Conservation (phyloP, 106 monocot species). For the Gastrodia elata region DNA sequence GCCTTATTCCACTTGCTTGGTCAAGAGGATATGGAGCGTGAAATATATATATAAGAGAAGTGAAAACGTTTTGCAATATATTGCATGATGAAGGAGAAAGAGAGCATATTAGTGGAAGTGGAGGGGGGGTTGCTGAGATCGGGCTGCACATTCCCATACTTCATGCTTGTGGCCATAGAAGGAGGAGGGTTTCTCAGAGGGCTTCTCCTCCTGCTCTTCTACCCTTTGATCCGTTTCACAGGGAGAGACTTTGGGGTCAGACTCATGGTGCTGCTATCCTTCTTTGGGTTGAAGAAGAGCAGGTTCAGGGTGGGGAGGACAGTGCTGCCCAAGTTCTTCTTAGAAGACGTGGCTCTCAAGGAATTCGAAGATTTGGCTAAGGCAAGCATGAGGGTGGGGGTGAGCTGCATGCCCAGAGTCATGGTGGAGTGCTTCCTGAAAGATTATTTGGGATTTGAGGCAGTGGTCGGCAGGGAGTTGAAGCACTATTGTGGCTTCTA, state of each 20-base stretch:
- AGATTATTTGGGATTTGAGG: conserved; percentile 46
- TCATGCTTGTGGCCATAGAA: conserved; percentile 80
- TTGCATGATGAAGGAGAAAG: background rate
- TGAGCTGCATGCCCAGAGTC: conserved; percentile 44
- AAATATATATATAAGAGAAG: background rate
- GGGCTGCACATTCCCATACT: conserved; percentile 58
- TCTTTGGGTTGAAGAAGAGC: conserved; percentile 35
- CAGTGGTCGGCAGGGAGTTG: conserved; percentile 58
- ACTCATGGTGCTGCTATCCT: conserved; percentile 53
- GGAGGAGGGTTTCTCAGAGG: conserved; percentile 49
- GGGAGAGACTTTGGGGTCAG: conserved; percentile 14
- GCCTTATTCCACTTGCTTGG: background rate
- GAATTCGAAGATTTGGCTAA: conserved; percentile 32
- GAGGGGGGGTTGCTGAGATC: conserved; percentile 49
- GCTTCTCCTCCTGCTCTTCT: conserved; percentile 43
- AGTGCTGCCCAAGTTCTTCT: conserved; percentile 53
- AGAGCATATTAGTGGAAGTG: conserved; percentile 42
- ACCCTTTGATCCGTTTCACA: conserved; percentile 34
- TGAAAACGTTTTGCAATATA: background rate
- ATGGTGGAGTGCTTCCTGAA: conserved; percentile 63
- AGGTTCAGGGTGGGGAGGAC: conserved; percentile 37
- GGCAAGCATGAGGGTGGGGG: conserved; percentile 20
- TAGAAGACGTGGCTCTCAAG: conserved; percentile 48
- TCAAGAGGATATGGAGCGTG: background rate
- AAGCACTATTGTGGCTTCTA: conserved; percentile 41